Evolutionary conservation across 2,329 filamentous ascomycete species (phyloP).

Genomic region (Colletotrichum tropicicola): DNA sequence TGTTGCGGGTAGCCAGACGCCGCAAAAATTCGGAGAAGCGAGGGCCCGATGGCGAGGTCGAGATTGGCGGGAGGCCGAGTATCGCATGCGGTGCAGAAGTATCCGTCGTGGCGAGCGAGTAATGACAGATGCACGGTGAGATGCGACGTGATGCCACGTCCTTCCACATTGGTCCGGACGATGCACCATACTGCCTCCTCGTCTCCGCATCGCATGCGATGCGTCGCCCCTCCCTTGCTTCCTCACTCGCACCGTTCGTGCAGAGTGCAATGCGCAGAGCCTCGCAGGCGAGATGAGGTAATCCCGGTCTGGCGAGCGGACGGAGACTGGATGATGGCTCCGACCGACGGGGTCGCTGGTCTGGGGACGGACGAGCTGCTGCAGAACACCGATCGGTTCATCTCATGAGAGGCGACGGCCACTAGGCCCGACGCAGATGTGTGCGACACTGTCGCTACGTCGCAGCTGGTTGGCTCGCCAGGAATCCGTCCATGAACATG

Average conservation of each 20-base stretch:
- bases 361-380: neutral
- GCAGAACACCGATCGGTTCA: conserved; percentile 6
- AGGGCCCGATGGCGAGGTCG: neutral
- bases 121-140: conserved; percentile 5
- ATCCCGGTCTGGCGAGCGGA: neutral
- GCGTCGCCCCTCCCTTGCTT: neutral
- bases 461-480: no score
- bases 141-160: neutral
- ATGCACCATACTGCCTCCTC: conserved; percentile 4
- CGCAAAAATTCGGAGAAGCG: neutral
- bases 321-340: neutral
- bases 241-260: neutral
- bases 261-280: conserved; percentile 4
- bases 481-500: no score
- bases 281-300: neutral
- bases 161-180: neutral
- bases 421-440: neutral
- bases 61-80: neutral
- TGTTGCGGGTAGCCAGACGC: neutral
- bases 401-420: neutral
- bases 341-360: neutral
- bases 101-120: neutral
- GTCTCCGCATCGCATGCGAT: neutral
- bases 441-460: neutral
- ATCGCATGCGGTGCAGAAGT: neutral